Base-by-base conservation (phyloP, 164 flowering plant genomes). In the Vitis amurensis region DNA sequence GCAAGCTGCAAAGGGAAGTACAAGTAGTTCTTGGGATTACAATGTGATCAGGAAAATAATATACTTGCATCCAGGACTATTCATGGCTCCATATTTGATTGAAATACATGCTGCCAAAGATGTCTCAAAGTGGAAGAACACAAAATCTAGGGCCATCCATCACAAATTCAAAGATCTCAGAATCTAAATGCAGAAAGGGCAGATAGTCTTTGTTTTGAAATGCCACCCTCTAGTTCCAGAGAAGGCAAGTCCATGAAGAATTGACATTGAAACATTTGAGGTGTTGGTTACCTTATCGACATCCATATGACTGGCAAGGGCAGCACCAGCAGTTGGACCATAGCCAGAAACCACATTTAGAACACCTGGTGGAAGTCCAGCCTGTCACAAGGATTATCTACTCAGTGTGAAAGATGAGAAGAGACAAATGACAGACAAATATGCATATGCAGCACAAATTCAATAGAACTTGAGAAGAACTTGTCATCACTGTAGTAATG, bases 351-450 rank as follows among this genome's bases (percentile, higher is more conserved):
- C 76, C 15, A 84, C 68, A 69, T 84, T 84, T 9, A 84, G 48
- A 72, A 84, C 87, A 67, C 87, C 87, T 0, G 72, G 57, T 57
- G 87, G 87, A 61, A 84, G 83, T n/a, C 87, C 87, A 66, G 87
- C 87, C 87, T 84, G 79, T 15, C 65, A 71, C 19, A 75, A 52
- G 50, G 15, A 50, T 27, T 1, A 52, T 14, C 37, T 13, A 3
- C 55, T 59, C 52, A 60, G 58, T 17, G 52, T 37, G 23, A 64
- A 1, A 48, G 12, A 66, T n/a, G 57, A 10, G 9, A 5, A 55
- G 1, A 68, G 16, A 60, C 14, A 49, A 61, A n/a, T 30, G 8
- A 55, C 4, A 68, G 16, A 60, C 14, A 49, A 61, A n/a, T 30
- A 13, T 12, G 59, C 31, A 48, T 48, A 23, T 23, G 1, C 61